Evolutionary conservation across 768 basidiomycete genomes (phyloP).

Genomic region (Clitopilus passeckerianus): DNA sequence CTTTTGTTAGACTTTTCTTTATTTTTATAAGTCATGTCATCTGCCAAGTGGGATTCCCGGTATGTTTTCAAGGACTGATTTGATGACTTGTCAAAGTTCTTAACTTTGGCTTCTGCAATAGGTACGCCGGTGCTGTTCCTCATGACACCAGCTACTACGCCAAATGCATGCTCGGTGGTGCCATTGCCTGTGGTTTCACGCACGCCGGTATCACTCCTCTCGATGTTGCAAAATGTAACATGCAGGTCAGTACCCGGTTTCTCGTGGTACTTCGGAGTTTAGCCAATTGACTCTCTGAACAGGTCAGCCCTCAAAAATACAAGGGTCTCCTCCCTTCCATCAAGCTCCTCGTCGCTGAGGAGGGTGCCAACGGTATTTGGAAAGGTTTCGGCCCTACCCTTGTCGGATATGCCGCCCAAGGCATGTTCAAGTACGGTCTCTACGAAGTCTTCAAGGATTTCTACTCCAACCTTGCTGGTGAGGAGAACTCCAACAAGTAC

Average conservation of each 20-base stretch:
- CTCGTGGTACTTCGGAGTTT: not conserved
- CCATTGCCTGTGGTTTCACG: conserved; percentile 81
- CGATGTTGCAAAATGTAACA: conserved; percentile 89
- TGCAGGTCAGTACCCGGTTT: conserved; percentile 57
- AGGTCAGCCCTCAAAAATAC: conserved; percentile 80
- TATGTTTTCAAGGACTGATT: conserved; percentile 17
- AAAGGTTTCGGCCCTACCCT: conserved; percentile 94
- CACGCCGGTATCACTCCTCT: conserved; percentile 86
- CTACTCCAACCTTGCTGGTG: conserved; percentile 87
- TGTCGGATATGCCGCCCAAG: conserved; percentile 92
- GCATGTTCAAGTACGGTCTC: conserved; percentile 98
- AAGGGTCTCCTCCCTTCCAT: conserved; percentile 59
- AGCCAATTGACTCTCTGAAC: not conserved
- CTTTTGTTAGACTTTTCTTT: conserved; percentile 20
- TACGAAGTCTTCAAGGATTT: conserved; percentile 95
- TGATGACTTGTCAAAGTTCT: not conserved
- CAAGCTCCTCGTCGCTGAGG: conserved; percentile 66
- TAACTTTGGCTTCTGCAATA: conserved; percentile 17
- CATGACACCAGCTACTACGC: conserved; percentile 74
- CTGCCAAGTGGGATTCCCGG: conserved; percentile 76
- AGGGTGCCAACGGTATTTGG: conserved; percentile 84
- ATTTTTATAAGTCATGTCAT: conserved; percentile 44
- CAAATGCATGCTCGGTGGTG: conserved; percentile 87
- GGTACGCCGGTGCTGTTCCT: conserved; percentile 67
- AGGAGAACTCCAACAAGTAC: conserved; percentile 75